Conservation (phyloP, 176 grass and related monocot species). For the Guadua angustifolia region DNA sequence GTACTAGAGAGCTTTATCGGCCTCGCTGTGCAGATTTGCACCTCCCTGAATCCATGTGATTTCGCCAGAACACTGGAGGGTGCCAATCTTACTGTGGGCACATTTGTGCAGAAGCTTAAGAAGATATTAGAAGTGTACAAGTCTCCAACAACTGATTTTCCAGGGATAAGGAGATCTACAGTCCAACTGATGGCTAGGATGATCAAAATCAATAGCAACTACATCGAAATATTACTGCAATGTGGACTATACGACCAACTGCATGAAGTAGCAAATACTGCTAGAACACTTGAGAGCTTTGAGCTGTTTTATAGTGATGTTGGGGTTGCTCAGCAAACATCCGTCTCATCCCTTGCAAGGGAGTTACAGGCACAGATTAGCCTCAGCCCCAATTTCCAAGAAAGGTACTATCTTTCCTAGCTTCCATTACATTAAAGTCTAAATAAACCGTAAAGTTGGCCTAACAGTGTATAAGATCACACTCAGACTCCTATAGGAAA, state of each 20-base stretch:
- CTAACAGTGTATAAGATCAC: too few relatives aligned
- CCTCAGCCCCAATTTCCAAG: conserved; percentile 20
- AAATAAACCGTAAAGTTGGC: neutral
- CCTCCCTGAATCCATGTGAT: neutral
- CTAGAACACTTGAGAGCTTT: conserved; percentile 33
- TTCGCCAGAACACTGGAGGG: neutral
- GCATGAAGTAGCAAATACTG: conserved; percentile 27
- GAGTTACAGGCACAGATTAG: neutral
- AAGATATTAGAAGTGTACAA: conserved; percentile 28
- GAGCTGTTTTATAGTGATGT: conserved; percentile 17
- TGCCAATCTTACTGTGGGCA: neutral
- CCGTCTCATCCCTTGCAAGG: conserved; percentile 11
- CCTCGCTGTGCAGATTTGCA: conserved; percentile 29
- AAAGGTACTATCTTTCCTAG: conserved; percentile 13
- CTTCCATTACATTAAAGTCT: neutral
- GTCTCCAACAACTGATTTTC: conserved; percentile 34
- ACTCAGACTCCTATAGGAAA: too few relatives aligned
- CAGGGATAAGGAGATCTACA: conserved; percentile 35
- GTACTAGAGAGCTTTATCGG: conserved; percentile 41
- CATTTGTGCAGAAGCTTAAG: conserved; percentile 22
- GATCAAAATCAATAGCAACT: neutral
- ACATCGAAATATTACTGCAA: conserved; percentile 27
- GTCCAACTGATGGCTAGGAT: conserved; percentile 36
- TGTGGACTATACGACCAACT: conserved; percentile 39
- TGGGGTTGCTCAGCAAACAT: neutral